Evolutionary conservation across 306 rosid species (phyloP).

Genomic region (Neltuma alba): DNA sequence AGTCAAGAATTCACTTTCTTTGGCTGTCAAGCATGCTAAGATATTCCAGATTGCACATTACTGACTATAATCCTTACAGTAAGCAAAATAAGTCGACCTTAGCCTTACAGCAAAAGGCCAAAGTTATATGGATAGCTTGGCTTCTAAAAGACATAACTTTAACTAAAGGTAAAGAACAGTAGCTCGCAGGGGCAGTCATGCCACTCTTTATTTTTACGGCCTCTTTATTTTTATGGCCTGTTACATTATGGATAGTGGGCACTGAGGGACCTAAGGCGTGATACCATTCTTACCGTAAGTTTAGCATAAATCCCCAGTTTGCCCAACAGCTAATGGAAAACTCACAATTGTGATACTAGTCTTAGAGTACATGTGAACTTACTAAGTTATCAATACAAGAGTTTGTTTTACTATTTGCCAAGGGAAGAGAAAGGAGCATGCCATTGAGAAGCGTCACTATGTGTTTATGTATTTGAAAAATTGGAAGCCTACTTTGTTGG

Average conservation of each 20-base stretch:
- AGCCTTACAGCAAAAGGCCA: neutral
- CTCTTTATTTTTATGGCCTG: neutral
- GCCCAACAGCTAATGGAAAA: neutral
- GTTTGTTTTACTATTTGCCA: neutral
- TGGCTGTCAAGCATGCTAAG: neutral
- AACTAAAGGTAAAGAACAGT: neutral
- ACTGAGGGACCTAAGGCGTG: neutral
- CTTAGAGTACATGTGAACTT: neutral
- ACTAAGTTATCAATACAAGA: neutral
- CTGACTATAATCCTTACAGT: neutral
- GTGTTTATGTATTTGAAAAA: no score
- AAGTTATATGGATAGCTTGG: neutral
- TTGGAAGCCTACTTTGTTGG: neutral
- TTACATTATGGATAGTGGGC: neutral
- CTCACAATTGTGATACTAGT: neutral
- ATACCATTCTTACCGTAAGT: neutral
- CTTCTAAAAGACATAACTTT: neutral
- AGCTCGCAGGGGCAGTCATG: neutral
- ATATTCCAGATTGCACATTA: neutral
- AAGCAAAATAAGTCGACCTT: neutral
- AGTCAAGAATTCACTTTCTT: neutral
- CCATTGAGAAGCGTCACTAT: no score
- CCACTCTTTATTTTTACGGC: no score
- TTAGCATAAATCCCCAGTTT: neutral
- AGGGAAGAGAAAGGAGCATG: neutral